Conservation (phyloP, 1,284 basidiomycete species). For the Cryptococcus jaspeensis region DNA sequence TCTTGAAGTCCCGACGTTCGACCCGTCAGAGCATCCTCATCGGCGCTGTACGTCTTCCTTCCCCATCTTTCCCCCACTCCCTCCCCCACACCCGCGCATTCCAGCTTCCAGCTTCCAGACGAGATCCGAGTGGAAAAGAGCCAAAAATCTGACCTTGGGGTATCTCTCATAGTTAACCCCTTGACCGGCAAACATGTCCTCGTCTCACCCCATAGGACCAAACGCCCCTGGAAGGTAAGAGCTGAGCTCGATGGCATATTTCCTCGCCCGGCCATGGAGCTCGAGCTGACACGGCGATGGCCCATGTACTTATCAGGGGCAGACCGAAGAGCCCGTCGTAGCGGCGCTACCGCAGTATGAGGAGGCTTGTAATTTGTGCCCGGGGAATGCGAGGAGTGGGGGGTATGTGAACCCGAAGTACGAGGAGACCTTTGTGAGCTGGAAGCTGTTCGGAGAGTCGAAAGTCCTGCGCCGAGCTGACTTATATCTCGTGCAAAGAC, state of each 20-base stretch:
- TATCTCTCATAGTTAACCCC: slow-evolving; percentile 44
- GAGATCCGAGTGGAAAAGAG: too few species aligned
- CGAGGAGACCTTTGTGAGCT: slow-evolving; percentile 60
- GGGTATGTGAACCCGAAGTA: slow-evolving; percentile 72
- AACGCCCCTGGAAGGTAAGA: slow-evolving; percentile 47
- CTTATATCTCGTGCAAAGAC: slow-evolving; percentile 23
- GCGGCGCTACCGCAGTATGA: slow-evolving; percentile 67
- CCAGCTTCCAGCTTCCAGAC: too few species aligned
- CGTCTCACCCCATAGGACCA: slow-evolving; percentile 72
- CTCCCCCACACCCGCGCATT: too few species aligned
- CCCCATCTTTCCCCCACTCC: background rate
- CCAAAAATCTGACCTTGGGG: slow-evolving; percentile 5
- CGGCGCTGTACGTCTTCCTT: slow-evolving; percentile 34
- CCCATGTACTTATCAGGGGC: slow-evolving; percentile 59
- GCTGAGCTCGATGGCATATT: too few species aligned
- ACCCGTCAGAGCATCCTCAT: slow-evolving; percentile 48
- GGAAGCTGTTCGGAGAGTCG: too few species aligned
- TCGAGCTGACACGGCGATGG: background rate
- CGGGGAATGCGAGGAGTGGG: slow-evolving; percentile 77
- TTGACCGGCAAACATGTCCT: slow-evolving; percentile 62
- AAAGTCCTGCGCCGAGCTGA: background rate
- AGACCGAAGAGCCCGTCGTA: slow-evolving; percentile 67
- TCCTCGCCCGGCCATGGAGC: too few species aligned
- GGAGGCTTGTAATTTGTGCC: slow-evolving; percentile 82
- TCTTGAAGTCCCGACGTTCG: slow-evolving; percentile 23